Conservation (phyloP, 108 stramenopile genomes). For the Cyclotella choctawhatcheeana region DNA sequence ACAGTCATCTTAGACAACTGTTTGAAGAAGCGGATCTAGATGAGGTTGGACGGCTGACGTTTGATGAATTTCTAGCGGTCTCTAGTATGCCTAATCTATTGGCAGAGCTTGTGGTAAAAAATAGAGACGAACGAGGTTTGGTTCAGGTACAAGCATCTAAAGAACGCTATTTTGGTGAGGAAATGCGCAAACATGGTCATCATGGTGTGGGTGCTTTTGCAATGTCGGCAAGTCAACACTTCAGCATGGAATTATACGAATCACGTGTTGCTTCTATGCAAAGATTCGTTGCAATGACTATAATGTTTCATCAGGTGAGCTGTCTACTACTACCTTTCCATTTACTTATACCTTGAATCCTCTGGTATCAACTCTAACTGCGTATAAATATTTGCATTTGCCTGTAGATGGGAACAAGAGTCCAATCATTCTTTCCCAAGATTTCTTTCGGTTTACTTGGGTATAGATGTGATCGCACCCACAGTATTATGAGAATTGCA, state of each 20-base stretch:
- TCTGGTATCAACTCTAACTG: no score
- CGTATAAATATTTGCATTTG: not conserved
- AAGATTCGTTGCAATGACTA: constrained; percentile 58
- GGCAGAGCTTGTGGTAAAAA: constrained; percentile 41
- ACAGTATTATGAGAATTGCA: constrained; percentile 56
- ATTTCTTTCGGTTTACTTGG: constrained; percentile 56
- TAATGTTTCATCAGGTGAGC: constrained; percentile 60
- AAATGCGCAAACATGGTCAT: constrained; percentile 25
- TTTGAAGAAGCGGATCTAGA: constrained; percentile 56
- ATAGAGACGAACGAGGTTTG: constrained; percentile 42
- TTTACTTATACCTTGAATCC: no score
- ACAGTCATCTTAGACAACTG: constrained; percentile 31
- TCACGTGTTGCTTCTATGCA: constrained; percentile 57
- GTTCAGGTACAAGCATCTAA: constrained; percentile 46
- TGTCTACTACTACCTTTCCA: not conserved
- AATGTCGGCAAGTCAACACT: constrained; percentile 45
- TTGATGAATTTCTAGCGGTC: constrained; percentile 54
- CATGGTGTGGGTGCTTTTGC: constrained; percentile 40
- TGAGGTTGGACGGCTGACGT: constrained; percentile 43
- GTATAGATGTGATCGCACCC: constrained; percentile 56
- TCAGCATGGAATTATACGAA: constrained; percentile 62
- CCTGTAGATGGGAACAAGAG: constrained; percentile 49
- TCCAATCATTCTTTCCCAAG: constrained; percentile 43
- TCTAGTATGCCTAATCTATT: constrained; percentile 44
- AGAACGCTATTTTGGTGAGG: constrained; percentile 55